These are phyloP conservation scores for Podospora didyma DNA, from an alignment of 495 filamentous ascomycete genomes.

Conservation along the genomic window DNA sequence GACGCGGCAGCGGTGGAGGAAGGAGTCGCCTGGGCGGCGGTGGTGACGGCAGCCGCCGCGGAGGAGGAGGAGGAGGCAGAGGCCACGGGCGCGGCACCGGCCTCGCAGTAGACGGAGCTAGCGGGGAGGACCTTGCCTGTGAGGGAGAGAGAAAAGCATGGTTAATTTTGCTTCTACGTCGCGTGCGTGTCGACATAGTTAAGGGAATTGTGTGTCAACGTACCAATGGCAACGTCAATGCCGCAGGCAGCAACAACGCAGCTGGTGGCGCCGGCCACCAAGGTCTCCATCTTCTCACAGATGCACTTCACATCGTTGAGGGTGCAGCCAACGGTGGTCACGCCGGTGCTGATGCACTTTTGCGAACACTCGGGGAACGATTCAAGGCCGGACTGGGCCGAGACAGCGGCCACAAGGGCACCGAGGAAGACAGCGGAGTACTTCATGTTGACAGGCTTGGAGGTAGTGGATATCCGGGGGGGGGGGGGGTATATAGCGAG, in stretches of 20 bases:
- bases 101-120: constrained; percentile 29
- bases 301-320: constrained; percentile 39
- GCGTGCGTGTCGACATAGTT: neutral
- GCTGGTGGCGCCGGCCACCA: constrained; percentile 29
- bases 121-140: constrained; percentile 38
- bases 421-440: constrained; percentile 30
- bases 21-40: neutral
- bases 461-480: neutral
- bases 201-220: neutral
- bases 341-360: constrained; percentile 33
- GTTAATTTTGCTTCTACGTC: neutral
- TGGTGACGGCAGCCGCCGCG: neutral
- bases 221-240: constrained; percentile 29
- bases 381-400: constrained; percentile 31
- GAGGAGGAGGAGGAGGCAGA: constrained; percentile 5
- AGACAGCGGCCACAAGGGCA: constrained; percentile 29
- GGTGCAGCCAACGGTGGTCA: constrained; percentile 29
- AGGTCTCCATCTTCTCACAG: constrained; percentile 32
- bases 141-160: neutral
- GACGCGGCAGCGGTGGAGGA: neutral
- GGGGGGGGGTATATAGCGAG: neutral
- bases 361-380: constrained; percentile 39
- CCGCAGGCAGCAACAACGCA: constrained; percentile 37
- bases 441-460: constrained; percentile 34
- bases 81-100: constrained; percentile 7